Evolutionary conservation across 1,284 basidiomycete genomes (phyloP), one percentile per base, ranked within the genome.

Genomic region (Trametes versicolor): DNA sequence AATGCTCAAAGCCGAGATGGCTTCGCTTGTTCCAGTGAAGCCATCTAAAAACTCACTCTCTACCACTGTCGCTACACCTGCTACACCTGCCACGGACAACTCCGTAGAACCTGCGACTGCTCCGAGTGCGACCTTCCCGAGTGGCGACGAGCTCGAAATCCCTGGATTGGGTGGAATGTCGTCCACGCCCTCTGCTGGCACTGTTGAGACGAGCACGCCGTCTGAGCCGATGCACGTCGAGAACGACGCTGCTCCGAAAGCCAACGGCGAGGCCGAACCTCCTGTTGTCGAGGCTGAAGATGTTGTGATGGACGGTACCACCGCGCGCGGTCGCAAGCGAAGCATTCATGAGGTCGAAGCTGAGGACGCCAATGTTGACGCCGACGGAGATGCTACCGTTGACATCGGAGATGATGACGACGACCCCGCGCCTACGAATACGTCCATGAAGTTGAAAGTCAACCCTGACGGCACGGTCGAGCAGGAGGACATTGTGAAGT

Each of bases 401-500:
- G 75, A 73, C 10, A 80, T 81, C 6, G 84, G 83, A 25, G 85
- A 86, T 21, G 85, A 85, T 12, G 83, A 85, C 32, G 83, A 85
- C 29, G 82, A 82, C 25, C 83, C 84, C 41, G 76, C 78, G 32
- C 79, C 81, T 32, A 78, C 34, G 78, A 79, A 54, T 80, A 84
- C 54, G 70, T 76, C 67, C 63, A 74, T 87, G 53, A 82, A 84
- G 39, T 80, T 92, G 73, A 95, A 92, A 76, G 90, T 97, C 58
- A 95, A 94, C 72, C 72, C 92, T 13, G 94, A 96, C 74, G 95
- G 94, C 49, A 90, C 92, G 0, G 96, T 97, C 49, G 92, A 95
- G 64, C 97, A 99, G 77, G 92, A 93, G 71, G 97, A 99, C 77
- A 92, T 88, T 27, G 95, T 99, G 72, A 92, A 93, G 94, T 96